Conservation (phyloP, 1,139 yeast genomes). For the Candida tetrigidarum region DNA sequence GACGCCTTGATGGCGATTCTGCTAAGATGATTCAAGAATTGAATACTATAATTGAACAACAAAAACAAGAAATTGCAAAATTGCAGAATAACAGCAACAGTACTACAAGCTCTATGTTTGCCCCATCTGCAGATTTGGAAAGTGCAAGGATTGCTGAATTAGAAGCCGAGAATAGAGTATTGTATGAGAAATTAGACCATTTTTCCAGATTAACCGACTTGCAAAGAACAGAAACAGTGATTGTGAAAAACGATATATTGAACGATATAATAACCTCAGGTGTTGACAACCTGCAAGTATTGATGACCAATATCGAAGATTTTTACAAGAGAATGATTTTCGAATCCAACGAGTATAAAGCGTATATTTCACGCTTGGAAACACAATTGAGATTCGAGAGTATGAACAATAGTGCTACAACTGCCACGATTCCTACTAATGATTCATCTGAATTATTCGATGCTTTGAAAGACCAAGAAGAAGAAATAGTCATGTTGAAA, state of each 20-base stretch:
- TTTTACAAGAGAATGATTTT: constrained; percentile 45
- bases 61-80: constrained; percentile 42
- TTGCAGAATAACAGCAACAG: constrained; percentile 20
- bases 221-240: constrained; percentile 56
- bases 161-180: constrained; percentile 61
- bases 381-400: constrained; percentile 45
- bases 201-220: constrained; percentile 63
- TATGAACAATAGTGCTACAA: constrained; percentile 2
- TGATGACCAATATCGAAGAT: constrained; percentile 52
- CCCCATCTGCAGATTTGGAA: constrained; percentile 11
- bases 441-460: constrained; percentile 13
- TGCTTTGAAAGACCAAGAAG: constrained; percentile 62
- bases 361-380: constrained; percentile 68
- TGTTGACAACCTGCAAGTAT: constrained; percentile 35
- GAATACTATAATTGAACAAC: constrained; percentile 47
- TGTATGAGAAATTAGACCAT: constrained; percentile 73
- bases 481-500: constrained; percentile 68
- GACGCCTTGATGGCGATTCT: constrained; percentile 35
- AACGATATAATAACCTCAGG: constrained; percentile 52
- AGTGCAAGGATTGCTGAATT: constrained; percentile 41
- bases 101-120: constrained; percentile 9
- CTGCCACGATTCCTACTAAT: neutral
- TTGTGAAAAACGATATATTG: constrained; percentile 56
- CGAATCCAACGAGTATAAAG: constrained; percentile 64
- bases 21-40: constrained; percentile 51